phyloP scores from a whole-genome alignment of 2,329 filamentous ascomycete species.

The Aspergillus arachidicola region DNA sequence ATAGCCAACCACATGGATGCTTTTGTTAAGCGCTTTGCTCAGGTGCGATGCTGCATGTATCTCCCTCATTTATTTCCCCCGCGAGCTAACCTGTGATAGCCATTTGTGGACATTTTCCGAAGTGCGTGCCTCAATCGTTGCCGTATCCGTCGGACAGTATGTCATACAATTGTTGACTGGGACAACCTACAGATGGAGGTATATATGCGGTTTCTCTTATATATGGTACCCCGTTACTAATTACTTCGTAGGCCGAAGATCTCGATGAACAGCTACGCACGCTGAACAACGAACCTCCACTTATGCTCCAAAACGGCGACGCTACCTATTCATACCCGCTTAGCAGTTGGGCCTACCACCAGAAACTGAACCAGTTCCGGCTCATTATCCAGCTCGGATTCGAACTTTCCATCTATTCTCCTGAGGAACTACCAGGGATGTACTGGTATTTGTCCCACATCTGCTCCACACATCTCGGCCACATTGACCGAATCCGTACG shows the following conservation, averaged over 20 bases:
- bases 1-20: conserved; percentile 74
- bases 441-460: conserved; percentile 87
- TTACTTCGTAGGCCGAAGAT: conserved; percentile 59
- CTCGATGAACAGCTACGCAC: conserved; percentile 69
- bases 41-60: conserved; percentile 35
- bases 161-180: conserved; percentile 80
- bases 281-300: conserved; percentile 62
- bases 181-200: conserved; percentile 81
- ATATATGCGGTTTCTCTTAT: conserved; percentile 11
- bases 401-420: conserved; percentile 86
- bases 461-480: conserved; percentile 65
- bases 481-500: conserved; percentile 72
- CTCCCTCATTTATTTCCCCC: neutral
- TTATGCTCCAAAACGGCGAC: conserved; percentile 57
- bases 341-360: conserved; percentile 85
- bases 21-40: conserved; percentile 58
- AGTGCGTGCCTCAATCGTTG: conserved; percentile 88
- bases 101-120: conserved; percentile 81
- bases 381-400: conserved; percentile 90
- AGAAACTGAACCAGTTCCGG: conserved; percentile 87
- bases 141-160: conserved; percentile 84
- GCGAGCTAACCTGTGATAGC: conserved; percentile 48
- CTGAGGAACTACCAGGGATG: conserved; percentile 82
- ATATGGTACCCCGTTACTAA: conserved; percentile 11
- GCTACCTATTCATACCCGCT: conserved; percentile 70